Conservation (phyloP, 164 flowering plant species). For the Aristolochia californica region DNA sequence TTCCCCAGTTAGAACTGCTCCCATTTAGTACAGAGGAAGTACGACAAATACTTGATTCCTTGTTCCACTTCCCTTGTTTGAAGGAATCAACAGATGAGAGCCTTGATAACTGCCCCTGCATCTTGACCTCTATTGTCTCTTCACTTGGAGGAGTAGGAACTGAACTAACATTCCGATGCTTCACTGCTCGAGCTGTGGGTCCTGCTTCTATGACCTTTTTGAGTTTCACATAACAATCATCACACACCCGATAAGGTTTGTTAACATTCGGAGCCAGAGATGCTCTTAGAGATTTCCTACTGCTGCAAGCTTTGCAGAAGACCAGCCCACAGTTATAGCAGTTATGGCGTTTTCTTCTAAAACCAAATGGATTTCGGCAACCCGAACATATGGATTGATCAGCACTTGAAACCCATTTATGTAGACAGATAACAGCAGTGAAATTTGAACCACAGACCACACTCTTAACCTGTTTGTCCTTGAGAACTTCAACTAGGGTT, state of each 20-base stretch:
- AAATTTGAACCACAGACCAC: slow-evolving; percentile 76
- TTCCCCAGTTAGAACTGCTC: slow-evolving; percentile 27
- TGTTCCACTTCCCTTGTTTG: slow-evolving; percentile 17
- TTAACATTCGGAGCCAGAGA: slow-evolving; percentile 69
- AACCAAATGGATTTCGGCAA: slow-evolving; percentile 64
- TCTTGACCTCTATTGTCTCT: slow-evolving; percentile 28
- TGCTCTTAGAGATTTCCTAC: slow-evolving; percentile 69
- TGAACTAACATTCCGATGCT: slow-evolving; percentile 22
- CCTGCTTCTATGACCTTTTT: slow-evolving; percentile 45
- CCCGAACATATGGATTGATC: slow-evolving; percentile 72
- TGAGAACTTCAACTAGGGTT: slow-evolving; percentile 52
- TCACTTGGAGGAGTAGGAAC: slow-evolving; percentile 23
- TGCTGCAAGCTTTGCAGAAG: slow-evolving; percentile 84
- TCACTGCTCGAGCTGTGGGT: slow-evolving; percentile 24
- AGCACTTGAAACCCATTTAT: slow-evolving; percentile 56
- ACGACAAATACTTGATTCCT: slow-evolving; percentile 13
- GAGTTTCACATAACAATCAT: slow-evolving; percentile 68
- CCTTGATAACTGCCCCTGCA: slow-evolving; percentile 36
- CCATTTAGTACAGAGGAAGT: slow-evolving; percentile 25
- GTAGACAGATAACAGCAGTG: slow-evolving; percentile 76
- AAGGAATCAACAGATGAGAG: slow-evolving; percentile 48
- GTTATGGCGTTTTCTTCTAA: slow-evolving; percentile 86
- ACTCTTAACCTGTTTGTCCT: slow-evolving; percentile 74
- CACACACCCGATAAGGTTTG: slow-evolving; percentile 94
- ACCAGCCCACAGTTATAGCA: slow-evolving; percentile 96